These are phyloP conservation scores for Escallonia herrerae DNA, from an alignment of 129 eudicot genomes.

Conservation along the genomic window DNA sequence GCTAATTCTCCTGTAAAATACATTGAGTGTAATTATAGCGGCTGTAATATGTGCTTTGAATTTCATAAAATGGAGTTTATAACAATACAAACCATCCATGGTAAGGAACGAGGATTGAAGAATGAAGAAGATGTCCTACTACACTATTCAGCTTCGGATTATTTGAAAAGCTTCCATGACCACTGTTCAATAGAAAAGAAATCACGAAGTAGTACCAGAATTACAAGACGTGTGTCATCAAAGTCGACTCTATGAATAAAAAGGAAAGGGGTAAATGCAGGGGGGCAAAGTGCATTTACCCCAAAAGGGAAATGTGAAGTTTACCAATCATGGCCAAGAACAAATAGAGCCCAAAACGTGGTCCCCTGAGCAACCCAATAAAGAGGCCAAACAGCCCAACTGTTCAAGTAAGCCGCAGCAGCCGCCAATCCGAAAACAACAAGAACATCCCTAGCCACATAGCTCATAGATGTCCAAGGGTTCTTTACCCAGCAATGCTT, in stretches of 20 bases:
- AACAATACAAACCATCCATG: conserved; percentile 80
- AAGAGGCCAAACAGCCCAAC: conserved; percentile 90
- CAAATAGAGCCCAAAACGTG: conserved; percentile 99
- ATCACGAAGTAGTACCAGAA: conserved; percentile 1
- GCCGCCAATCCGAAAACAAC: conserved; percentile 82
- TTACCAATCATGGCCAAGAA: conserved; percentile 99
- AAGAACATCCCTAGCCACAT: conserved; percentile 75
- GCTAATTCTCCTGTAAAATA: conserved; percentile 83
- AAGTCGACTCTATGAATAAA: no score
- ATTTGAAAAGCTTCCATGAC: conserved; percentile 96
- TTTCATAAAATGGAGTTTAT: background rate
- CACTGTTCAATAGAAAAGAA: conserved; percentile 38
- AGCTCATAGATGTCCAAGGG: conserved; percentile 84
- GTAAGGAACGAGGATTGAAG: conserved; percentile 94
- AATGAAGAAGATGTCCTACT: conserved; percentile 85
- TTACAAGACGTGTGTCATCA: background rate
- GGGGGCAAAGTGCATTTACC: background rate
- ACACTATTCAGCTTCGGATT: conserved; percentile 71
- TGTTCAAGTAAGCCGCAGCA: conserved; percentile 61
- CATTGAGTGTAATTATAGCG: background rate
- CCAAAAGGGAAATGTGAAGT: conserved; percentile 9
- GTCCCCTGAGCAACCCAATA: conserved; percentile 98
- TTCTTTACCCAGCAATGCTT: conserved; percentile 92
- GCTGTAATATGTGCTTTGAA: background rate
- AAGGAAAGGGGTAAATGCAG: background rate